Base-by-base conservation (phyloP, 805 yeast species). In the Starmerella potacharoeniae region DNA sequence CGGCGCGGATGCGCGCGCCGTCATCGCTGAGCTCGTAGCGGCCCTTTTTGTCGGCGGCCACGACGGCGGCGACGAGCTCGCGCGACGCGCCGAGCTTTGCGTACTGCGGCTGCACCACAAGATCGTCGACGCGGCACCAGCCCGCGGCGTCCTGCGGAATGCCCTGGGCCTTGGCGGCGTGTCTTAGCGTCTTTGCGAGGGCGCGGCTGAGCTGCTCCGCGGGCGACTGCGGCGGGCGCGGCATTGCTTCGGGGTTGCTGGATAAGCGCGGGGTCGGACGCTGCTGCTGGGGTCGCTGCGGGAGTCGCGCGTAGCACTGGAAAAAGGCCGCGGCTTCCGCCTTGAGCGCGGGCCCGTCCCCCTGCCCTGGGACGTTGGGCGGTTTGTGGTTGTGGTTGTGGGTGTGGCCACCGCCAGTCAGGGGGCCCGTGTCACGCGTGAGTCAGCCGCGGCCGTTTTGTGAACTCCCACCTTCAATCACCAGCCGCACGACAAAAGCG, bases 151-250 rank as follows among this genome's bases (percentile, higher is more conserved):
- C 86, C 2, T 93, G 85, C 2, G 71, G 60, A 13, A 93, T 68
- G 0, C 77, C 75, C 62, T 87, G 93, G 51, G 80, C 77, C 14
- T 69, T 65, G 0, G 97, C 97, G 4, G 85, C 87, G 65, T 91
- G 98, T n/a, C 98, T 74, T 1, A 91, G 76, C 1, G 93, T 71
- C 61, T 84, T 82, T 6, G 95, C 77, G 34, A 93, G 71, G 0
- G 86, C 73, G 60, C 86, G 86, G 6, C 96, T 87, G 16, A 63
- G 58, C 46, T 56, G 56, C 43, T 54, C 59, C 41, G 54, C 64
- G 17, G 57, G 62, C 5, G 54, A 39, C 33, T 54, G 45, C 1
- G 59, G 61, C 5, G 53, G 49, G 6, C 43, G 43, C 43, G 43
- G 22, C 29, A 10, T n/a, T 16, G n/a, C 43, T 40, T 16, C 29